These are phyloP conservation scores for Meyerozyma sp. DNA, from an alignment of 1,139 yeast genomes.

Conservation along the genomic window DNA sequence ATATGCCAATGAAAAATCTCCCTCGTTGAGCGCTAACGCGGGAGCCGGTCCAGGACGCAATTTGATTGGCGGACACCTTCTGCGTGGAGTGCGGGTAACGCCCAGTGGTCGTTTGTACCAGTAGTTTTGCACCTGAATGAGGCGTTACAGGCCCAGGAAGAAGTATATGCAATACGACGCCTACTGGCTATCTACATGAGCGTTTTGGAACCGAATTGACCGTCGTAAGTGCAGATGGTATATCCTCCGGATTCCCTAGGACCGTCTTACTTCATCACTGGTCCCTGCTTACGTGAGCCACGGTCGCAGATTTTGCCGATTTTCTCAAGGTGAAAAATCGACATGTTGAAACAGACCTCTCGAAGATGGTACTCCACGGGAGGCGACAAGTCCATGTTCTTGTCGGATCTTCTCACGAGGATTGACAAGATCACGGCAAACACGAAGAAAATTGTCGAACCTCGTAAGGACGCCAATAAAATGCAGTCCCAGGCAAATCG, in stretches of 20 bases:
- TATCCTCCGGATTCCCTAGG: too few relatives aligned
- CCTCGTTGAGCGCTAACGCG: conserved; percentile 2
- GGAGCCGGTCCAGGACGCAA: conserved; percentile 2
- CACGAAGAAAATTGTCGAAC: conserved; percentile 5
- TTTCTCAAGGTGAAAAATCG: neutral
- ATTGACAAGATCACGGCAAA: conserved; percentile 27
- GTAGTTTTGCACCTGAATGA: neutral
- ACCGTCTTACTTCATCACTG: neutral
- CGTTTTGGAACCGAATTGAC: neutral
- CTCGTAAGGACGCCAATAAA: neutral
- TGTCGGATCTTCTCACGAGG: conserved; percentile 30
- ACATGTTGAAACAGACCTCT: neutral
- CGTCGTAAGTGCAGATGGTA: too few relatives aligned
- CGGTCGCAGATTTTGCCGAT: neutral
- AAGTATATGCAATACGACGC: too few relatives aligned
- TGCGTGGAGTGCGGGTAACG: conserved; percentile 1
- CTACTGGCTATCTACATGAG: neutral
- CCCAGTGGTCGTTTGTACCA: too few relatives aligned
- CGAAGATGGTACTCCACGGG: conserved; percentile 2
- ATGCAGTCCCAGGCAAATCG: neutral
- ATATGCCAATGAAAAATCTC: conserved; percentile 2
- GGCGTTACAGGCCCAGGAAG: neutral
- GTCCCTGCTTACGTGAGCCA: neutral
- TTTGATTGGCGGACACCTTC: neutral
- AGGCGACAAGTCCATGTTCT: conserved; percentile 13